Evolutionary conservation across 176 grass and related monocot species (phyloP).

Genomic region (Oryza brachyantha): DNA sequence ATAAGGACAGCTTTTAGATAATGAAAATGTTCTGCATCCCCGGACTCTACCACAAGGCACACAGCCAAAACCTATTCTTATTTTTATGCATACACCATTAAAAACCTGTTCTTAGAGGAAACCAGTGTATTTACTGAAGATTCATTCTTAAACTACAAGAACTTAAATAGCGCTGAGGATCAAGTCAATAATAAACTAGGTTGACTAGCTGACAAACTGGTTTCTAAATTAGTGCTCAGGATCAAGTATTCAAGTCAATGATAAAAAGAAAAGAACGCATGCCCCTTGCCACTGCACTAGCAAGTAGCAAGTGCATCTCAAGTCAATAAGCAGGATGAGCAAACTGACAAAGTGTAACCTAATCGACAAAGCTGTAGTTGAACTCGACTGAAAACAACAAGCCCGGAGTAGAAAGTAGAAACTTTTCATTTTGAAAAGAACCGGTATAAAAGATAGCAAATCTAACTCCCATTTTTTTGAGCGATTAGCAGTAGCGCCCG

Average conservation of each 20-base stretch:
- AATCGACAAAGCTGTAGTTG: neutral
- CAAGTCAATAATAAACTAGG: slow-evolving; percentile 18
- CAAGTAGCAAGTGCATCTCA: too few relatives aligned
- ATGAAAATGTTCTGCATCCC: too few relatives aligned
- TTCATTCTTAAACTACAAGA: neutral
- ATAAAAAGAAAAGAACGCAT: too few relatives aligned
- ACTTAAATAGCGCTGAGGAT: neutral
- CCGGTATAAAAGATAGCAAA: slow-evolving; percentile 29
- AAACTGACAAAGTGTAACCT: too few relatives aligned
- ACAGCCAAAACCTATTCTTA: too few relatives aligned
- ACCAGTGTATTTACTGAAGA: neutral
- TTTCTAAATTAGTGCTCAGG: neutral
- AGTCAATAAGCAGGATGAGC: neutral
- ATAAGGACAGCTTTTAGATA: too few relatives aligned
- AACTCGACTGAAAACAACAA: slow-evolving; percentile 4
- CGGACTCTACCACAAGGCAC: too few relatives aligned
- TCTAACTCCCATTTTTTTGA: neutral
- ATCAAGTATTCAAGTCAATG: slow-evolving; percentile 9
- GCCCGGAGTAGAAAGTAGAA: neutral
- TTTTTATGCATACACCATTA: neutral
- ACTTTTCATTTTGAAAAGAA: slow-evolving; percentile 8
- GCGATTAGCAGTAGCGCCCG: neutral
- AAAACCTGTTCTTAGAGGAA: neutral
- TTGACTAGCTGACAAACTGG: neutral
- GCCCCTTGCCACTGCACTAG: too few relatives aligned